Evolutionary conservation across 148 eudicot species (phyloP), one percentile per base, ranked within the genome.

Genomic region (Linanthus parryae): DNA sequence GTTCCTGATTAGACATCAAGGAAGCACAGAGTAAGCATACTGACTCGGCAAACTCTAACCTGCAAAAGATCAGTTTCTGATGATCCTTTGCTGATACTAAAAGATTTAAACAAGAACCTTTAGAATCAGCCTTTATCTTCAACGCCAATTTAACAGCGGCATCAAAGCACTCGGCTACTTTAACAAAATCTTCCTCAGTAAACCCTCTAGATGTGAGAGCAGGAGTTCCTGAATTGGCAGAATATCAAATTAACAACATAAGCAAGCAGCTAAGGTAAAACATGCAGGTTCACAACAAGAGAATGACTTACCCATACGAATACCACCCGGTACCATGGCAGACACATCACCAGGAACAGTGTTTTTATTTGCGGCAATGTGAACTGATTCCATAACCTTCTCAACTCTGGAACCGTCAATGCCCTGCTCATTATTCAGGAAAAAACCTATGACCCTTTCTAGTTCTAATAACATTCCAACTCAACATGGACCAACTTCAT

Each of bases 321-420:
- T 92, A 62, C 99, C 99, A 75, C 99, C 99, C 39, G 99, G 99
- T 53, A 92, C 95, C 98, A 91, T 91, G 61, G 98, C 98, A 48
- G 98, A 91, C 43, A 91, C 98, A 67, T 91, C 98, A 23, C 99
- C 99, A 67, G 99, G 99, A 61, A 92, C 99, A 7, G 99, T 92
- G 63, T 92, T 92, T 57, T 92, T 92, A 76, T 92, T 92, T 47
- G 99, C 94, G 43, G 47, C 42, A 42, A 89, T 89, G 47, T 89
- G 94, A 35, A 85, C 97, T 62, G 85, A 69, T 73, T 89, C 97
- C 68, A 89, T 63, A 48, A 89, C 87, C 73, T 88, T 88, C 70
- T 88, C 96, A 31, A 84, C 96, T 77, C 94, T 81, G 18, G 96
- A 88, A 56, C 96, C 97, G 73, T 84, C 97, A 66, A 89, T 84